phyloP scores from a whole-genome alignment of 2,329 filamentous ascomycete genomes.

The Cercospora sp. region DNA sequence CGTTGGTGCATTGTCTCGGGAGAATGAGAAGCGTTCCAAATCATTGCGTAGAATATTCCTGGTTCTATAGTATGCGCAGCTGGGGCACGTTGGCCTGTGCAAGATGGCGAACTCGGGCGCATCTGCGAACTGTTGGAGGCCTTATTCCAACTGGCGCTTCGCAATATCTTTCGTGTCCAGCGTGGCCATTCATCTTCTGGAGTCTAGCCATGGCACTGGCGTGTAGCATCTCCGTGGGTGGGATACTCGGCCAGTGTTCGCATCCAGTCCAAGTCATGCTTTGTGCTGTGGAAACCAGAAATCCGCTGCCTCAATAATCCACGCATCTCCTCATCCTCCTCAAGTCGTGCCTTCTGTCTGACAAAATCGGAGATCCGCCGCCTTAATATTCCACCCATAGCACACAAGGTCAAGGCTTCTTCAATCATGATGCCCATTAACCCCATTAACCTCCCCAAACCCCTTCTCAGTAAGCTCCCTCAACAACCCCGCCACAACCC shows the following conservation, averaged over 20 bases:
- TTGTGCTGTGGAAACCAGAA: too few relatives aligned
- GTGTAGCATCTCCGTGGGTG: not conserved
- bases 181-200: not conserved
- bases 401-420: not conserved
- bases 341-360: too few relatives aligned
- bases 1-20: not conserved
- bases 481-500: constrained; percentile 49
- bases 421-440: not conserved
- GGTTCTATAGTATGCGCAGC: not conserved
- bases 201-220: not conserved
- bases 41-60: not conserved
- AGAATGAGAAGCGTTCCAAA: not conserved
- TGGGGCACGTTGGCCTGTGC: too few relatives aligned
- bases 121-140: not conserved
- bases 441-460: not conserved
- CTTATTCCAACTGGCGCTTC: not conserved
- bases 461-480: constrained; percentile 31
- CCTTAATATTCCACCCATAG: not conserved
- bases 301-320: not conserved
- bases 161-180: not conserved
- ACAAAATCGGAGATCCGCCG: not conserved
- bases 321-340: too few relatives aligned
- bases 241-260: not conserved
- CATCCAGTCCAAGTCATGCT: not conserved
- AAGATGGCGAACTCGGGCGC: too few relatives aligned